Conservation (phyloP, 805 yeast species). For the Saturnispora silvae region DNA sequence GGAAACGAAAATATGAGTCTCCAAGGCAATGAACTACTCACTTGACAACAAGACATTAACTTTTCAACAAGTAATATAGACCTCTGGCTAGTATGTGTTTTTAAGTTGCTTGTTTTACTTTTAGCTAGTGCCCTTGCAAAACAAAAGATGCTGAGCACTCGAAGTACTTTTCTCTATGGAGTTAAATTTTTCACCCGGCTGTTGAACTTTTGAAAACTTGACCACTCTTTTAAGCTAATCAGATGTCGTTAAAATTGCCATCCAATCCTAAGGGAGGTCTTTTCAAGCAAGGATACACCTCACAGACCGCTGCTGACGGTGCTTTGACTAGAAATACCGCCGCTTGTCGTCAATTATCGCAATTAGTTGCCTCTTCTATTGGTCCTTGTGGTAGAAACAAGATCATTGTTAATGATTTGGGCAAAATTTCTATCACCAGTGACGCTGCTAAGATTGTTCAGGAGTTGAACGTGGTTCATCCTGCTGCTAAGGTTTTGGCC, state of each 20-base stretch:
- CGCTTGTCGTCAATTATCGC: conserved; percentile 88
- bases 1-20: no score
- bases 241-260: conserved; percentile 88
- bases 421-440: conserved; percentile 80
- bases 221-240: no score
- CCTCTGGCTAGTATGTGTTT: no score
- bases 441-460: conserved; percentile 97
- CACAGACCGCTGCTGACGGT: conserved; percentile 83
- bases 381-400: conserved; percentile 98
- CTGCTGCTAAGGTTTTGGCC: conserved; percentile 89
- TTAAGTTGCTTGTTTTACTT: no score
- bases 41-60: no score
- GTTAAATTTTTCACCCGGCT: no score
- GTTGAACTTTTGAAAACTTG: no score
- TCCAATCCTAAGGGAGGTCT: conserved; percentile 88
- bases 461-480: conserved; percentile 91
- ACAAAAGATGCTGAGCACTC: no score
- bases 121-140: no score
- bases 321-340: conserved; percentile 86
- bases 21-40: no score
- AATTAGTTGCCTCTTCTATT: conserved; percentile 85
- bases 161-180: no score
- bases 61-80: no score
- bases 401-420: conserved; percentile 82
- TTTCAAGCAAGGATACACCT: conserved; percentile 90